Base-by-base conservation (phyloP, 352 stramenopile genomes). In the Bremia lactucae region DNA sequence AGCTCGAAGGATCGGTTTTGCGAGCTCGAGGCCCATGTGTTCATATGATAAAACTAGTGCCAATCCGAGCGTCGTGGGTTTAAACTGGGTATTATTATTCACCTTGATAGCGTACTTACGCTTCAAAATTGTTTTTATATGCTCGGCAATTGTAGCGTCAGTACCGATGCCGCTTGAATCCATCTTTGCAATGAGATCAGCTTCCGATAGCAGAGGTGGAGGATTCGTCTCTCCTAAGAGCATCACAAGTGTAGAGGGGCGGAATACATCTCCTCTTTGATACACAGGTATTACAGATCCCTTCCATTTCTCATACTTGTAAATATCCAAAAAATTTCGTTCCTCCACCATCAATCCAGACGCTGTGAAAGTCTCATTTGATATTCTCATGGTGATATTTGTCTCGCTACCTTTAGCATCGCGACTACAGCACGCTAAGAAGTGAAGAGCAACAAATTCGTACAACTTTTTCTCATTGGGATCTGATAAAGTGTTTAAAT, bases 101-200 rank as follows among this genome's bases (percentile, higher is more conserved):
- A 94, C 77, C 44, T 98, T 98, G 47, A 85, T 69, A 3, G 87
- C 94, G 64, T 99, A 99, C 36, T 97, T 82, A 28, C 96, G 77
- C 49, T 98, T 94, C 31, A 97, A 80, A 63, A 99, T 98, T 3
- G 95, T 99, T 45, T 96, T 95, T 55, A 99, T 99, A 50, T 99
- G 96, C 61, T 98, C 83, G 0, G 95, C 94, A 52, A 97, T 97
- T 8, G 92, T 97, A 7, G 91, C 91, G 45, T 98, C 91, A 28
- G 90, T 98, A 2, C 91, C 91, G 38, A 97, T 97, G 8, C 89
- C 88, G 31, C 97, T 86, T n/a, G 67, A 64, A 51, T 97, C 92
- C 92, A 97, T 97, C 31, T 94, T 87, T 14, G 70, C 62, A 33
- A 97, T 97, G 35, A 97, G 59, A 52, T 97, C 89, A 2, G 83